These are phyloP conservation scores for Cercospora beticola DNA, from an alignment of 2,329 filamentous ascomycete genomes.

Conservation along the genomic window DNA sequence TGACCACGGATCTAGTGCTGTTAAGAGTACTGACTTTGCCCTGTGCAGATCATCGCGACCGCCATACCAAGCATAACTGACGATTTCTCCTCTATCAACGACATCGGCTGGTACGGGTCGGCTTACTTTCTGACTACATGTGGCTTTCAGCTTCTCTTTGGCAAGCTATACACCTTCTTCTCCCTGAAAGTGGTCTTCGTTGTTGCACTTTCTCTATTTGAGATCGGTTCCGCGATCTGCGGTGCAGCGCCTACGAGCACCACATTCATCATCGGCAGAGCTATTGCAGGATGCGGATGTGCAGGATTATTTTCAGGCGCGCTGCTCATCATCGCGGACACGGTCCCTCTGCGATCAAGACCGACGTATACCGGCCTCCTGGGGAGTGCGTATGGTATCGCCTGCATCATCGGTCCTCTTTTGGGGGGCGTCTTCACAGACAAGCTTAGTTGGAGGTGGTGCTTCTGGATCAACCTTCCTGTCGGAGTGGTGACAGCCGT, in stretches of 20 bases:
- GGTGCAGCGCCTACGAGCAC: slow-evolving; percentile 45
- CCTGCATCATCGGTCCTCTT: slow-evolving; percentile 58
- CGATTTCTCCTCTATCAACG: slow-evolving; percentile 42
- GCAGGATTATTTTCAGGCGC: slow-evolving; percentile 62
- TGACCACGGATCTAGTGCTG: background rate
- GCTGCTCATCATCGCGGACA: slow-evolving; percentile 59
- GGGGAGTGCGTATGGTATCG: slow-evolving; percentile 49
- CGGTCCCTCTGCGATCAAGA: slow-evolving; percentile 35
- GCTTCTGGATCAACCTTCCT: slow-evolving; percentile 40
- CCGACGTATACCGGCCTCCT: slow-evolving; percentile 28
- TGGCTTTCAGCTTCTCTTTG: slow-evolving; percentile 38
- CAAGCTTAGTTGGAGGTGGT: slow-evolving; percentile 63
- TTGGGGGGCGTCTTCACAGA: slow-evolving; percentile 67
- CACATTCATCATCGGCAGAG: slow-evolving; percentile 50
- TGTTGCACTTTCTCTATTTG: slow-evolving; percentile 42
- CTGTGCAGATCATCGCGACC: slow-evolving; percentile 42
- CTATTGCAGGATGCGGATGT: slow-evolving; percentile 61
- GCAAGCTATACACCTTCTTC: slow-evolving; percentile 29
- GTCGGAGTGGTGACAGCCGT: slow-evolving; percentile 33
- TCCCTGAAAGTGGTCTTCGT: slow-evolving; percentile 40
- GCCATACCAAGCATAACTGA: slow-evolving; percentile 48
- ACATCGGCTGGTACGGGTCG: slow-evolving; percentile 42
- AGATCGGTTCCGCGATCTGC: slow-evolving; percentile 48
- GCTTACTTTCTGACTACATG: slow-evolving; percentile 38
- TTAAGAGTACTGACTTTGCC: background rate